A percentile compares a stretch with the other conserved stretches of the same genome.
Evolutionary conservation across 2,329 filamentous ascomycete genomes (phyloP).

Genomic region (Clonostachys rosea): DNA sequence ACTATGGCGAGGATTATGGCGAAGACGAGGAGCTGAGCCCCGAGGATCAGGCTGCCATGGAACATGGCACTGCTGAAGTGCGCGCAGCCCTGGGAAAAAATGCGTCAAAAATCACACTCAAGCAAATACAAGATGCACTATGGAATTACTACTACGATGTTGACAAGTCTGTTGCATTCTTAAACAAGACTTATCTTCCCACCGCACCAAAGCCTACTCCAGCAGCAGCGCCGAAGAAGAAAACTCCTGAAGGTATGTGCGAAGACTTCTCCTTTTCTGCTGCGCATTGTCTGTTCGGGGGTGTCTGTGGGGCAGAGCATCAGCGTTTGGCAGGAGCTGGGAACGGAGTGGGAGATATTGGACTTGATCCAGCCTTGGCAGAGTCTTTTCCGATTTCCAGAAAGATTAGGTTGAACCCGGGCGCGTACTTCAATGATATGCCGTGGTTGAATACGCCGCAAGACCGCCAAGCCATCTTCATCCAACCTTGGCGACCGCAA

Average conservation of each 20-base stretch:
- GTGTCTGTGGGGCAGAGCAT: conserved; percentile 23
- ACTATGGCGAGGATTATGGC: conserved; percentile 41
- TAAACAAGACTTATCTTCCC: conserved; percentile 60
- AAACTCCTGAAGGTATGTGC: conserved; percentile 35
- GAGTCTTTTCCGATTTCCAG: background rate
- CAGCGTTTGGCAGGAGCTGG: conserved; percentile 5
- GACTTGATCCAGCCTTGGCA: background rate
- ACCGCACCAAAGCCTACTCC: conserved; percentile 30
- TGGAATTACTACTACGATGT: conserved; percentile 98
- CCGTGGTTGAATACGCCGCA: conserved; percentile 76
- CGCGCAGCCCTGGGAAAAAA: conserved; percentile 58
- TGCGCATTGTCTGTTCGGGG: conserved; percentile 13
- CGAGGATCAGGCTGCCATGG: conserved; percentile 49
- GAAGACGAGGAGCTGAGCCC: conserved; percentile 28
- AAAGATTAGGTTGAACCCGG: background rate
- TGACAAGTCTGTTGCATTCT: conserved; percentile 75
- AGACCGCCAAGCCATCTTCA: conserved; percentile 60
- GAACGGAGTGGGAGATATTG: background rate
- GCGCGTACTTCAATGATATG: conserved; percentile 66
- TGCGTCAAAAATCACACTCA: conserved; percentile 47
- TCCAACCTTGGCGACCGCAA: conserved; percentile 48
- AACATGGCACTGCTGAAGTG: conserved; percentile 62
- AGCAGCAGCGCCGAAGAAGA: conserved; percentile 19
- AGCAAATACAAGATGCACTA: conserved; percentile 80
- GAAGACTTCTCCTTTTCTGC: conserved; percentile 22